Evolutionary conservation across 2,329 filamentous ascomycete species (phyloP), one percentile per base, ranked within the genome.

Genomic region (Aspergillus fijiensis): DNA sequence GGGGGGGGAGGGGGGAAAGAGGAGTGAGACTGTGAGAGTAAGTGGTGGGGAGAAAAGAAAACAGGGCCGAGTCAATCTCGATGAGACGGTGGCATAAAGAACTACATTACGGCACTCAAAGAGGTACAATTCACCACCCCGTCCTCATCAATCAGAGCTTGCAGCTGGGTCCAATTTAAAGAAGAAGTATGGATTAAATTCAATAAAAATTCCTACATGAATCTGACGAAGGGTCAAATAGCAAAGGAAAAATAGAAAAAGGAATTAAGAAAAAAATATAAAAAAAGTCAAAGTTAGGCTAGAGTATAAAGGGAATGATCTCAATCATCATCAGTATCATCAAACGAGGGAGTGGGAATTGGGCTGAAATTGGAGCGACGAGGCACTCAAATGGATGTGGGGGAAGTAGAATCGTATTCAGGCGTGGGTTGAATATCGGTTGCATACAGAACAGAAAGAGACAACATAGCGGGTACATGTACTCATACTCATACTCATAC

Each of bases 311-410:
- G 19, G 23, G n/a, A 55, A 49, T 48, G 19, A 55, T 47, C 11
- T n/a, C 52, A 21, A 55, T 47, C 42, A 27, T n/a, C 39, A 48
- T 58, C 51, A 49, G 47, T 35, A 55, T 48, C 52, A 55, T 55
- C 51, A 59, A 48, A 60, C 11, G 10, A 51, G 52, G 35, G 23
- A 48, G 33, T 56, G 58, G 58, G 58, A 51, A 60, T 65, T 65
- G 59, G 63, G 63, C 61, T 63, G 61, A 61, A 63, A 63, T n/a
- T 55, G 57, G 55, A 64, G 60, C 55, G 42, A 60, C 54, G 23
- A 53, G 42, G 35, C 54, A 29, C 57, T 51, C 47, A 19, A 49
- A 54, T 49, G 31, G 60, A 50, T 61, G 60, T 61, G 56, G 60
- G 60, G 59, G 49, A 25, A 49, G 39, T 49, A 31, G 51, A 52